phyloP scores from a whole-genome alignment of 1,139 yeast species.

The Keqinozyma sinolaborantium region DNA sequence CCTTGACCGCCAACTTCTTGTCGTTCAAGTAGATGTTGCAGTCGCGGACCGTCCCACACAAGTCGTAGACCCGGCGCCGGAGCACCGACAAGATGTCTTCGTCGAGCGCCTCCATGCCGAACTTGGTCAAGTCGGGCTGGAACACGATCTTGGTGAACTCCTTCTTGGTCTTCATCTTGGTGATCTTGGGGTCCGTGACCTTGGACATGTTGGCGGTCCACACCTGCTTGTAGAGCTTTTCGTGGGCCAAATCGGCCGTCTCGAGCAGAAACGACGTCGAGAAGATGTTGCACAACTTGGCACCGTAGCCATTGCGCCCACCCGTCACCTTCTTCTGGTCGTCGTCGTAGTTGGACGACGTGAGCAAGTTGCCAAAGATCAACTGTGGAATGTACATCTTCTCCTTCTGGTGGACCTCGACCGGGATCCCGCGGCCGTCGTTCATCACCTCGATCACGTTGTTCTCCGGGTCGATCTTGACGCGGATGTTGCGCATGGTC shows the following conservation, averaged over 20 bases:
- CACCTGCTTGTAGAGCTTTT: slow-evolving; percentile 66
- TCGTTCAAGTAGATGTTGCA: slow-evolving; percentile 79
- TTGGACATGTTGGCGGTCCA: slow-evolving; percentile 88
- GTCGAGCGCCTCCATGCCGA: slow-evolving; percentile 80
- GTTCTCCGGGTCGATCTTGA: slow-evolving; percentile 70
- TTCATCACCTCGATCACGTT: slow-evolving; percentile 79
- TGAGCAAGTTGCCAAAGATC: slow-evolving; percentile 91
- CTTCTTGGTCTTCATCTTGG: slow-evolving; percentile 52
- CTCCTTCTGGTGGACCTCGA: slow-evolving; percentile 90
- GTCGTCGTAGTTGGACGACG: slow-evolving; percentile 96
- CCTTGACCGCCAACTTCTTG: slow-evolving; percentile 61
- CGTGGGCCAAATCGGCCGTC: slow-evolving; percentile 75
- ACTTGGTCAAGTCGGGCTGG: slow-evolving; percentile 81
- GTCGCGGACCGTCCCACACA: slow-evolving; percentile 92
- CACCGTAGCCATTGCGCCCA: slow-evolving; percentile 99
- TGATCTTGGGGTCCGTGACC: slow-evolving; percentile 74
- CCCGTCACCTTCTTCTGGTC: slow-evolving; percentile 95
- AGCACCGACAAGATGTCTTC: slow-evolving; percentile 80
- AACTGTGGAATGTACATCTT: slow-evolving; percentile 92
- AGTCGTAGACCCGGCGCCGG: slow-evolving; percentile 91
- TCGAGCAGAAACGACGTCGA: slow-evolving; percentile 85
- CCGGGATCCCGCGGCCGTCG: slow-evolving; percentile 95
- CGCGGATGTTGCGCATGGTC: slow-evolving; percentile 79
- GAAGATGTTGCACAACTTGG: slow-evolving; percentile 85
- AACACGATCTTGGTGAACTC: slow-evolving; percentile 89